Base-by-base conservation (phyloP, 768 basidiomycete species). In the Mycena latifolia region DNA sequence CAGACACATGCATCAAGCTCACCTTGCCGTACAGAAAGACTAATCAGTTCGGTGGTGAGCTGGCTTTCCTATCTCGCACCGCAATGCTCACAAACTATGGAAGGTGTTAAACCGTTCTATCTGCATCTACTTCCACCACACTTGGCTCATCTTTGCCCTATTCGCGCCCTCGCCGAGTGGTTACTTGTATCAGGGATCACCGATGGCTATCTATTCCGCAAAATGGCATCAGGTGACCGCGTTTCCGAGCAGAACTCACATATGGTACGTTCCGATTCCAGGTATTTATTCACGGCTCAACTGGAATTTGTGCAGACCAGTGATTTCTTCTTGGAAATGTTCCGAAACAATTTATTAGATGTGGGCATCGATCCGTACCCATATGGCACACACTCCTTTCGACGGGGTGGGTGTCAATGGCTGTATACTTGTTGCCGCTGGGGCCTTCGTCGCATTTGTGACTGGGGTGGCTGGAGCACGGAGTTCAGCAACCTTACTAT, bases 381-480 rank as follows among this genome's bases (percentile, higher is more conserved):
- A 0, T 82, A 81, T 70, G 78, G 81, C n/a, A 81, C 78, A 0
- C 80, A 82, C 66, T 78, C 81, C 0, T 82, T 84, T 70, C 74
- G 45, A 14, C 11, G 45, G 8, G 45, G 45, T 14, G 45, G 45
- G 24, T 46, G 76, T 59, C 81, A 84, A 61, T 83, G 77, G 52
- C 70, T 84, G 11, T 65, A 74, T n/a, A 66, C 72, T 5, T 64
- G 71, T 14, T 60, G 71, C 2, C 73, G 76, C 3, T 84, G 82
- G 82, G 66, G 72, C 0, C 67, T 83, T 0, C 59, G 75, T 2
- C 61, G 66, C 9, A 80, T 85, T 27, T 85, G 82, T 60, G 77
- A 79, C 25, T 84, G 83, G 81, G 83, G 79, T 31, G 83, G 82
- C 0, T 84, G 83, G 82, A 78, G 75, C 55, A 76, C 72, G 0